These are phyloP conservation scores for Rubroshorea leprosula DNA, from an alignment of 345 rosid species.

Conservation along the genomic window DNA sequence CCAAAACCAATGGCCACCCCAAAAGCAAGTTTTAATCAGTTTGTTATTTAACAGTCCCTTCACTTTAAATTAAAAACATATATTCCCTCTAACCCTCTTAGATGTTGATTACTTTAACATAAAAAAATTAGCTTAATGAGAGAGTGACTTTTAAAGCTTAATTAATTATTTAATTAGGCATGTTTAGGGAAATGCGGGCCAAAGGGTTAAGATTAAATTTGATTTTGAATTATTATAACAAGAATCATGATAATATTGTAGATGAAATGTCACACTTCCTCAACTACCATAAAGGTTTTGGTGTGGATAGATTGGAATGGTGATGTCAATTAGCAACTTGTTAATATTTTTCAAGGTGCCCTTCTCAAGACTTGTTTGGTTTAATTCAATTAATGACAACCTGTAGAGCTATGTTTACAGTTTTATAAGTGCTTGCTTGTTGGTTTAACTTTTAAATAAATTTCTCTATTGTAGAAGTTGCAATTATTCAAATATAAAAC, in stretches of 20 bases:
- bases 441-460: too few species aligned
- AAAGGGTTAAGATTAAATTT: neutral
- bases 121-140: neutral
- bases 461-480: too few species aligned
- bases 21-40: too few species aligned
- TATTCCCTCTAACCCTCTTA: neutral
- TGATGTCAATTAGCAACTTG: slow-evolving; percentile 9
- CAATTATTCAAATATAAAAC: too few species aligned
- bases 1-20: too few species aligned
- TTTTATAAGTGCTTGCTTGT: too few species aligned
- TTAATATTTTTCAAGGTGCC: neutral
- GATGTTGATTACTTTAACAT: neutral
- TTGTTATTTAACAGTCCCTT: too few species aligned
- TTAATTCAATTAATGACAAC: neutral
- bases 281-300: slow-evolving; percentile 8
- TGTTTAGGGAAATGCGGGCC: slow-evolving; percentile 15
- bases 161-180: neutral
- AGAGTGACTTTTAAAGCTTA: slow-evolving; percentile 13
- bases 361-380: too few species aligned
- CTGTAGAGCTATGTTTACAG: too few species aligned
- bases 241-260: neutral
- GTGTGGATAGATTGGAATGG: neutral
- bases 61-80: neutral
- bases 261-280: slow-evolving; percentile 26
- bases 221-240: neutral